Evolutionary conservation across 257 asterid species (phyloP).

Genomic region (Verbascum thapsus): DNA sequence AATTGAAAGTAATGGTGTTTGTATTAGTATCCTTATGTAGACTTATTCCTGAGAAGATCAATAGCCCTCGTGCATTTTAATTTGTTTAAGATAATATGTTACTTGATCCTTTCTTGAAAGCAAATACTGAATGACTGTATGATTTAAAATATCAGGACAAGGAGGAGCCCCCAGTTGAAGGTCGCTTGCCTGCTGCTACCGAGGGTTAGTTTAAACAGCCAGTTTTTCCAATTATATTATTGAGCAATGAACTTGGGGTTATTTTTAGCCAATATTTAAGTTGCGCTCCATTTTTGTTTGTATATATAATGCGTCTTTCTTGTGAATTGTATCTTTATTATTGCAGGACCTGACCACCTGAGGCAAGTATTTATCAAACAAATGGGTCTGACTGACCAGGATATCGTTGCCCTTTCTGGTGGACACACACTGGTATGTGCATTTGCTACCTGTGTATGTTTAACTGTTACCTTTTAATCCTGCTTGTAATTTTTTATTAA

Average conservation of each 20-base stretch:
- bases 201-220: conserved; percentile 49
- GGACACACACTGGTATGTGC: conserved; percentile 85
- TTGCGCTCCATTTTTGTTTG: neutral
- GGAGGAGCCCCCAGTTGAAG: conserved; percentile 79
- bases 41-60: no score
- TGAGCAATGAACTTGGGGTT: neutral
- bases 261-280: neutral
- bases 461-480: conserved; percentile 2
- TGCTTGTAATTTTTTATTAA: neutral
- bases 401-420: conserved; percentile 93
- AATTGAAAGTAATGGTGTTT: neutral
- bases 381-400: conserved; percentile 87
- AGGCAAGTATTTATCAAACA: conserved; percentile 78
- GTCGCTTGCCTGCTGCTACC: conserved; percentile 94
- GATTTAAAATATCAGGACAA: conserved; percentile 61
- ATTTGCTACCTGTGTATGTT: no score
- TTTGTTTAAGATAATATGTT: neutral
- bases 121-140: neutral
- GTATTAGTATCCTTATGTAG: neutral
- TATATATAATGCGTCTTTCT: neutral
- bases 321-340: neutral
- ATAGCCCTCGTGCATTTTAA: neutral
- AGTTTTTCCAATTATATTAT: no score
- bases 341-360: conserved; percentile 82
- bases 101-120: neutral